These are phyloP conservation scores for Chimonanthus salicifolius DNA, from an alignment of 164 flowering plant genomes.

Conservation along the genomic window DNA sequence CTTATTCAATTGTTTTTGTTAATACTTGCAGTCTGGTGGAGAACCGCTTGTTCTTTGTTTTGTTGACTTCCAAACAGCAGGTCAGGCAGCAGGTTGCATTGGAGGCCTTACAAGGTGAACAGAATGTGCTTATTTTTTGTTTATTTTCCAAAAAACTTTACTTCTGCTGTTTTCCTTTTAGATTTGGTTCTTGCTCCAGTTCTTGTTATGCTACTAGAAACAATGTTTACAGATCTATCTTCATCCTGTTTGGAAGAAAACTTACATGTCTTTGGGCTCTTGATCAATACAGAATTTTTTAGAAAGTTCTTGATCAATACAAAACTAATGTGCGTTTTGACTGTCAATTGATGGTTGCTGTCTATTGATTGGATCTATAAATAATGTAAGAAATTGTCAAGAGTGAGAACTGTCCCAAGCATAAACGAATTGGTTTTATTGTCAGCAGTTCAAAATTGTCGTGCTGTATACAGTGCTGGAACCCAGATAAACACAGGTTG, in stretches of 20 bases:
- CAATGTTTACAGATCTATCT: background rate
- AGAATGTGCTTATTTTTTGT: background rate
- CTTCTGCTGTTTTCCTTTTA: background rate
- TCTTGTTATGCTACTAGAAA: slow-evolving; percentile 10
- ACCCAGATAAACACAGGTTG: too few relatives aligned
- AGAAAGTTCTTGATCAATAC: too few relatives aligned
- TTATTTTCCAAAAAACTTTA: too few relatives aligned
- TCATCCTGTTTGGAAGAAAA: background rate
- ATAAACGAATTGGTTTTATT: too few relatives aligned
- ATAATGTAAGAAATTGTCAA: too few relatives aligned
- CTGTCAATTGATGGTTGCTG: background rate
- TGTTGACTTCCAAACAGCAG: slow-evolving; percentile 58
- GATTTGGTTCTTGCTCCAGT: slow-evolving; percentile 7
- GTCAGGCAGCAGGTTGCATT: slow-evolving; percentile 67
- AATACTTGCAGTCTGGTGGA: slow-evolving; percentile 51
- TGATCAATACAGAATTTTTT: too few relatives aligned
- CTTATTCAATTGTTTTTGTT: background rate
- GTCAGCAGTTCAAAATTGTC: too few relatives aligned
- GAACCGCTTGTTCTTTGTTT: slow-evolving; percentile 67
- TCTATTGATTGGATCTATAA: too few relatives aligned
- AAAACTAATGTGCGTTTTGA: background rate
- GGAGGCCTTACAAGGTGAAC: slow-evolving; percentile 66
- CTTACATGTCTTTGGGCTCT: too few relatives aligned
- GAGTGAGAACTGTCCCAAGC: too few relatives aligned
- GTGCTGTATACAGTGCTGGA: too few relatives aligned